Evolutionary conservation across 345 rosid genomes (phyloP).

Genomic region (Abelmoschus esculentus): DNA sequence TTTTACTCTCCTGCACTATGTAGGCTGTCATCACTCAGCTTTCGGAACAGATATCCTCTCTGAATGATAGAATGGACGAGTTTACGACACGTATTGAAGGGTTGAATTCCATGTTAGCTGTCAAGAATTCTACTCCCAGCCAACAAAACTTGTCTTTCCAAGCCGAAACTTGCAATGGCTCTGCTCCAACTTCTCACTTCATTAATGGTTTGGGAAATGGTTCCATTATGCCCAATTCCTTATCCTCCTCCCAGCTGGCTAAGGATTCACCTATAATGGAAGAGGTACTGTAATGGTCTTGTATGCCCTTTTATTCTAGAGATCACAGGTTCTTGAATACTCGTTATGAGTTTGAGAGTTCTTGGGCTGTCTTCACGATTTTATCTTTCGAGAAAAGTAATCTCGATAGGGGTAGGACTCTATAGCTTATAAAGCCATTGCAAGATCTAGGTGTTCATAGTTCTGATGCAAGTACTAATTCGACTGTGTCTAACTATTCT

Average conservation of each 20-base stretch:
- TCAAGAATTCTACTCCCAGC: constrained; percentile 44
- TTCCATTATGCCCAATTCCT: constrained; percentile 63
- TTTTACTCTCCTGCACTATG: constrained; percentile 1
- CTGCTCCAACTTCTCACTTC: constrained; percentile 82
- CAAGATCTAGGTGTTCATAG: too few species aligned
- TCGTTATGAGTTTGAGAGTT: neutral
- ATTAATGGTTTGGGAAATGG: constrained; percentile 75
- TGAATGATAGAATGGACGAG: constrained; percentile 90
- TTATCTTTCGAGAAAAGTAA: too few species aligned
- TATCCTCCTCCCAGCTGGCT: constrained; percentile 66
- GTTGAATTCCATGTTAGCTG: constrained; percentile 51
- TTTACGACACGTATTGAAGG: constrained; percentile 71
- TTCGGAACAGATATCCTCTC: constrained; percentile 78
- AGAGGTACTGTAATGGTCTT: constrained; percentile 45
- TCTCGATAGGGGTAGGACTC: too few species aligned
- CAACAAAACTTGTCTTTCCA: constrained; percentile 62
- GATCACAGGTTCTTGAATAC: neutral
- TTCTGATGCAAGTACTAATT: too few species aligned
- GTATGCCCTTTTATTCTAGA: neutral
- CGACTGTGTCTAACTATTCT: neutral
- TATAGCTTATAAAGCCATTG: too few species aligned
- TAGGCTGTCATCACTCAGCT: constrained; percentile 78
- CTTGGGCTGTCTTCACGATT: neutral
- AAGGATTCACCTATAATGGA: constrained; percentile 75
- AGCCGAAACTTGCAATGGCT: constrained; percentile 63